These are phyloP conservation scores for Wallacemonas sp. DNA, from an alignment of 208 protist genomes.

Conservation along the genomic window DNA sequence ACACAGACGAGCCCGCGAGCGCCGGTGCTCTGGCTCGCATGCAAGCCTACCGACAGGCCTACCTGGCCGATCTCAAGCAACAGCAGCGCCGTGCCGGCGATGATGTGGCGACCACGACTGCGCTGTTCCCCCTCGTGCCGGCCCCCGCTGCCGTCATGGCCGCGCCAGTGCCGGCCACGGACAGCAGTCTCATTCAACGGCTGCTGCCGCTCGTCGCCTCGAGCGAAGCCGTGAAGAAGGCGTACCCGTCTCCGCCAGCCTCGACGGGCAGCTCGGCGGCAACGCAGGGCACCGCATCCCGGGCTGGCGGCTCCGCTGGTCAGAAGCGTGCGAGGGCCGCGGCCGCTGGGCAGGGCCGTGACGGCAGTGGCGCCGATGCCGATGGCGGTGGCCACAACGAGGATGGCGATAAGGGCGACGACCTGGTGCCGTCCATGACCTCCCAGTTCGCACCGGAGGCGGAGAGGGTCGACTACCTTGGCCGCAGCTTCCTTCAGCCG, in stretches of 20 bases:
- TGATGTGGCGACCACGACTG: too few species aligned
- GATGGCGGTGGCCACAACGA: neutral
- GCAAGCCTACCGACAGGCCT: neutral
- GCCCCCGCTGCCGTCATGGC: neutral
- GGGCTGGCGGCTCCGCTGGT: conserved; percentile 1
- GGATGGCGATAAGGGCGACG: conserved; percentile 1
- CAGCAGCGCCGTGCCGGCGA: neutral
- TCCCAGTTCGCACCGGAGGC: conserved; percentile 48
- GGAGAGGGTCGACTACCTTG: conserved; percentile 68
- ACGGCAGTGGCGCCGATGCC: conserved; percentile 13
- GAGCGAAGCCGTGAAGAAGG: conserved; percentile 37
- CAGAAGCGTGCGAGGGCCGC: conserved; percentile 13
- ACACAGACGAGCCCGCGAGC: neutral
- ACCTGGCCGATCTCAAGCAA: neutral
- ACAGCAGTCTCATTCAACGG: neutral
- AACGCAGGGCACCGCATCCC: neutral
- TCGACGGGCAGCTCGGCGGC: conserved; percentile 17
- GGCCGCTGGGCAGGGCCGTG: too few species aligned
- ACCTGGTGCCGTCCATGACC: neutral
- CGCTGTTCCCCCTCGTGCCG: conserved; percentile 1
- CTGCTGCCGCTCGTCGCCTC: conserved; percentile 41
- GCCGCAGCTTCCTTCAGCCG: conserved; percentile 72
- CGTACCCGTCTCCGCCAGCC: conserved; percentile 40
- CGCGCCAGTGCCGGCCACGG: neutral
- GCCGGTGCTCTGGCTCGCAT: conserved; percentile 3